Conservation (phyloP, 2,329 filamentous ascomycete genomes). For the Penicillium hordei region DNA sequence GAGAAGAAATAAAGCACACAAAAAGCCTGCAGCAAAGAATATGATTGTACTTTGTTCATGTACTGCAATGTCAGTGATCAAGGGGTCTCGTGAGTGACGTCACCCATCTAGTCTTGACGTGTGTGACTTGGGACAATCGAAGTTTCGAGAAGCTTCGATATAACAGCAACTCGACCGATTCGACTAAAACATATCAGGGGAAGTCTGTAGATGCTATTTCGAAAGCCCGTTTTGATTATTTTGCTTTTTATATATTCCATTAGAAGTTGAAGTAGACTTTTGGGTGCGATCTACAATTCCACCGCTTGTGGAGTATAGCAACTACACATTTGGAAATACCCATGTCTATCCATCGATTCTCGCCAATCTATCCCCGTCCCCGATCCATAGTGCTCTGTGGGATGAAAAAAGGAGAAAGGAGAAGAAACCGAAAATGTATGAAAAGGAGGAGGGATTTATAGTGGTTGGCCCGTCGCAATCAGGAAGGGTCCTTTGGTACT, state of each 20-base stretch:
- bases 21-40: neutral
- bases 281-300: neutral
- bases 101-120: neutral
- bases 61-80: constrained; percentile 13
- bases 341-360: too few relatives aligned
- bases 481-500: neutral
- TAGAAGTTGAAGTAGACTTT: neutral
- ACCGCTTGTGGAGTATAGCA: too few relatives aligned
- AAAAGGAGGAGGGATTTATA: neutral
- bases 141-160: constrained; percentile 41
- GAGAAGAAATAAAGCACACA: constrained; percentile 4
- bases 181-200: neutral
- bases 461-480: neutral
- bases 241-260: neutral
- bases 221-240: neutral
- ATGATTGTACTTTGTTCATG: neutral
- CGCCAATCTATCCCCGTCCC: neutral
- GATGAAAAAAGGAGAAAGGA: neutral
- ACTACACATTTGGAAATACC: neutral
- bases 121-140: constrained; percentile 35
- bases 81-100: constrained; percentile 29
- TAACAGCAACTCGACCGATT: neutral
- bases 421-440: neutral
- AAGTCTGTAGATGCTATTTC: neutral
- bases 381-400: neutral